phyloP scores from a whole-genome alignment of 345 rosid genomes.

The Physaria fendleri region DNA sequence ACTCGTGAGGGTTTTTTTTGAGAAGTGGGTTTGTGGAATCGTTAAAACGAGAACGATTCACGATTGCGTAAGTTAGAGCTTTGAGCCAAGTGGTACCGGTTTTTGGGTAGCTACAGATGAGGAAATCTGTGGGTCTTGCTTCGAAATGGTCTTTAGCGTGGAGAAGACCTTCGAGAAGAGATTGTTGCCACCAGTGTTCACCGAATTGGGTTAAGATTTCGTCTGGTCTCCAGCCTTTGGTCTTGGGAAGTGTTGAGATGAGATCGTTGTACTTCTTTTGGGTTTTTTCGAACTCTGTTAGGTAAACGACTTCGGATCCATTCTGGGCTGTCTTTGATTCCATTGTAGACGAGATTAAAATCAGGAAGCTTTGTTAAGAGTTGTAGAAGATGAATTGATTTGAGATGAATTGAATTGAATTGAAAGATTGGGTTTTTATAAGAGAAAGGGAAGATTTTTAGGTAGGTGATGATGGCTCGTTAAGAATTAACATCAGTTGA shows the following conservation, averaged over 20 bases:
- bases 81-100: conserved; percentile 40
- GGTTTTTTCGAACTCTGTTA: conserved; percentile 23
- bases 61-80: conserved; percentile 29
- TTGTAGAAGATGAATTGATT: not conserved
- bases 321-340: conserved; percentile 11
- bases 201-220: conserved; percentile 20
- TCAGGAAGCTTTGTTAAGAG: not conserved
- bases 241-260: conserved; percentile 22
- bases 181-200: conserved; percentile 34
- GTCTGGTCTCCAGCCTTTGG: conserved; percentile 33
- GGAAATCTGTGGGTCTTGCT: conserved; percentile 29
- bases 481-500: not conserved
- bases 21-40: conserved; percentile 21
- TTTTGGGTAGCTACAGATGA: conserved; percentile 36
- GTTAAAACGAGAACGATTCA: conserved; percentile 12
- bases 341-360: not conserved
- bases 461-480: conserved; percentile 4
- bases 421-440: conserved; percentile 9
- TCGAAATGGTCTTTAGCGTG: conserved; percentile 31
- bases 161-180: conserved; percentile 31
- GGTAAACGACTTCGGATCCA: conserved; percentile 9
- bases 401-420: too few species aligned
- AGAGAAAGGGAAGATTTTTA: not conserved
- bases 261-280: conserved; percentile 26
- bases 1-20: conserved; percentile 32